Evolutionary conservation across 2,329 filamentous ascomycete species (phyloP).

Genomic region (Corniculantispora saksenae): DNA sequence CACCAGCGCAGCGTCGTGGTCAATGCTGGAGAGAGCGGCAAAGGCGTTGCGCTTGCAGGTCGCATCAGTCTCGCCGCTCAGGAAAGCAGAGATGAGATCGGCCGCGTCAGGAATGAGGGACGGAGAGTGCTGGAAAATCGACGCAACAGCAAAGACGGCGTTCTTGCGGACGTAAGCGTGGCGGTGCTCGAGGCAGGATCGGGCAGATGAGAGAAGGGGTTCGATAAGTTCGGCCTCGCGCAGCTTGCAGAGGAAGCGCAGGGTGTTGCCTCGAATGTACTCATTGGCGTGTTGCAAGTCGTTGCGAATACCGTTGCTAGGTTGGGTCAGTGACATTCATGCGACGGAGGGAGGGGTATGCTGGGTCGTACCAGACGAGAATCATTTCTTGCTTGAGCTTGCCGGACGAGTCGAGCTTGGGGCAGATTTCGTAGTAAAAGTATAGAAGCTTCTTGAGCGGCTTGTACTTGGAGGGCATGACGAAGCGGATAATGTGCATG

Average conservation of each 20-base stretch:
- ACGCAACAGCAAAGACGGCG: slow-evolving; percentile 90
- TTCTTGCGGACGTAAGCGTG: slow-evolving; percentile 99
- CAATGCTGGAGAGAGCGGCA: slow-evolving; percentile 84
- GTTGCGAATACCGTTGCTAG: slow-evolving; percentile 94
- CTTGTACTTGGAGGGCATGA: slow-evolving; percentile 98
- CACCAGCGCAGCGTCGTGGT: slow-evolving; percentile 86
- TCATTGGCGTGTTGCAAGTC: slow-evolving; percentile 97
- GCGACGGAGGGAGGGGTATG: not conserved
- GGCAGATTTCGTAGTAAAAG: slow-evolving; percentile 99
- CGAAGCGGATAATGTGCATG: slow-evolving; percentile 99
- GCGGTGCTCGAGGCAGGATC: slow-evolving; percentile 89
- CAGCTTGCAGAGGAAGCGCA: slow-evolving; percentile 95
- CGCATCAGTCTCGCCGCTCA: slow-evolving; percentile 86
- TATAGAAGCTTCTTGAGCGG: slow-evolving; percentile 96
- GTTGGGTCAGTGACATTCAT: slow-evolving; percentile 11
- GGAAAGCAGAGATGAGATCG: slow-evolving; percentile 85
- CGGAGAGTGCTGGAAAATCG: slow-evolving; percentile 88
- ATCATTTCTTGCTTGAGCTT: slow-evolving; percentile 99
- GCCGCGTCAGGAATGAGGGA: slow-evolving; percentile 92
- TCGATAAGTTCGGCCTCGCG: slow-evolving; percentile 95
- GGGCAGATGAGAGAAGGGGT: slow-evolving; percentile 87
- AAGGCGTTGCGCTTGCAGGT: slow-evolving; percentile 99
- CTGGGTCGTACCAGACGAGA: slow-evolving; percentile 76
- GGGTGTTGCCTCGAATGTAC: slow-evolving; percentile 96
- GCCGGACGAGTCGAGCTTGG: slow-evolving; percentile 86